phyloP scores from a whole-genome alignment of 345 rosid species.

The Noccaea caerulescens region DNA sequence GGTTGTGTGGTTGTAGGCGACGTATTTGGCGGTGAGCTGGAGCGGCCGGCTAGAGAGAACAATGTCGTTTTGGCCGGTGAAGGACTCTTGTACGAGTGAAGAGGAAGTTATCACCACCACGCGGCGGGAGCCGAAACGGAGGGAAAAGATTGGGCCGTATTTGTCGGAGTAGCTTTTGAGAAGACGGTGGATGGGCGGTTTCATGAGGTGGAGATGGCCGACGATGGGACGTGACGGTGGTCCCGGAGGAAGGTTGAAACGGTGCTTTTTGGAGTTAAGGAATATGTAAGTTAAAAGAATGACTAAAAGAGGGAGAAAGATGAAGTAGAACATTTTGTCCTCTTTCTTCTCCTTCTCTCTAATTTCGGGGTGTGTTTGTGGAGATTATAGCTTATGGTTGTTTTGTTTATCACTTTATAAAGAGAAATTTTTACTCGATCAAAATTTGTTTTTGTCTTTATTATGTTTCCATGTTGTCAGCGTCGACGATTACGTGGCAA shows the following conservation, averaged over 20 bases:
- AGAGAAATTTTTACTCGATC: constrained; percentile 9
- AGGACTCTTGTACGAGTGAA: constrained; percentile 52
- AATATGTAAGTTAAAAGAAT: constrained; percentile 17
- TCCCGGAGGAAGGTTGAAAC: constrained; percentile 46
- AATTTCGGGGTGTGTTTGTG: not conserved
- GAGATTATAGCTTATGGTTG: not conserved
- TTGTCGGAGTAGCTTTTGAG: constrained; percentile 31
- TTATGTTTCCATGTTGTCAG: too few species aligned
- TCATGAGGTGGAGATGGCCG: constrained; percentile 60
- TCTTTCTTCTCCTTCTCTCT: not conserved
- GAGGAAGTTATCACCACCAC: constrained; percentile 55
- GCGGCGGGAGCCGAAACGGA: constrained; percentile 47
- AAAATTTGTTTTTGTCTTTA: not conserved
- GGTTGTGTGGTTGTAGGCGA: constrained; percentile 51
- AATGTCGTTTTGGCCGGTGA: constrained; percentile 55
- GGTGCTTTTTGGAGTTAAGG: constrained; percentile 3
- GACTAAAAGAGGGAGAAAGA: constrained; percentile 8
- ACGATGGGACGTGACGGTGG: constrained; percentile 51
- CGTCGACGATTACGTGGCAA: too few species aligned
- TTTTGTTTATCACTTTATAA: not conserved
- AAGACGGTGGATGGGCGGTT: constrained; percentile 48
- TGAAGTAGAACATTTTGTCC: constrained; percentile 29
- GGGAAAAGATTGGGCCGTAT: constrained; percentile 58
- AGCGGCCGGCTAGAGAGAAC: constrained; percentile 57
- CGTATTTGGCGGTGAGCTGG: constrained; percentile 45